Conservation (phyloP, 2,329 filamentous ascomycete genomes). For the Penicillium sp. region DNA sequence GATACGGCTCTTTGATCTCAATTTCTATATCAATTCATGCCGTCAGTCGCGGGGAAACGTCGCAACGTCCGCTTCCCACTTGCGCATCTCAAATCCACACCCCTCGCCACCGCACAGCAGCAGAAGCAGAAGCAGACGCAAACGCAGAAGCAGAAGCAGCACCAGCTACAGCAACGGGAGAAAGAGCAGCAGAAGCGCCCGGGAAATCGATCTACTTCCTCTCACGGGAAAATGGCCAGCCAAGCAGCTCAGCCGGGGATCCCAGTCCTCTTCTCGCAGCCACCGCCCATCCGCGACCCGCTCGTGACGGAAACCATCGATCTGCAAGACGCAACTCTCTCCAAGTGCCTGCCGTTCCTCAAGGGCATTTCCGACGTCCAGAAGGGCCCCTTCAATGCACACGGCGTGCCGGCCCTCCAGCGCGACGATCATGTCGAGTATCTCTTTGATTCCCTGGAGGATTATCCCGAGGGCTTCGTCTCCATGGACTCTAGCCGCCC, state of each 20-base stretch:
- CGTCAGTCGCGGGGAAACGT: slow-evolving; percentile 39
- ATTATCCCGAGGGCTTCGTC: slow-evolving; percentile 71
- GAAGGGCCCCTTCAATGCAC: slow-evolving; percentile 63
- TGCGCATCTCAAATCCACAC: slow-evolving; percentile 26
- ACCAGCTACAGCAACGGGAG: slow-evolving; percentile 11
- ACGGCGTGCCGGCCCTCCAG: slow-evolving; percentile 76
- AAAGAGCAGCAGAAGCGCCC: slow-evolving; percentile 17
- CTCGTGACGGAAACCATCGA: slow-evolving; percentile 70
- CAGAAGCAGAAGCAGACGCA: neutral
- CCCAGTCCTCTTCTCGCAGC: slow-evolving; percentile 46
- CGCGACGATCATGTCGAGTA: slow-evolving; percentile 60
- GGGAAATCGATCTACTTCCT: slow-evolving; percentile 13
- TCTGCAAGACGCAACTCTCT: slow-evolving; percentile 70
- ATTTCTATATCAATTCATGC: slow-evolving; percentile 31
- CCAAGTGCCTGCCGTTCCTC: slow-evolving; percentile 71
- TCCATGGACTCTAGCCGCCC: slow-evolving; percentile 84
- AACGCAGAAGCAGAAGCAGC: neutral
- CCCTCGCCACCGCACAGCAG: slow-evolving; percentile 16
- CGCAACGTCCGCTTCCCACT: slow-evolving; percentile 45
- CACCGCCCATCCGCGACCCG: slow-evolving; percentile 67
- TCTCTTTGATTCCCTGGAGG: slow-evolving; percentile 54
- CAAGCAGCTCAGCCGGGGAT: slow-evolving; percentile 33
- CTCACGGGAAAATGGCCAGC: slow-evolving; percentile 27
- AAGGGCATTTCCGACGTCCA: slow-evolving; percentile 54
- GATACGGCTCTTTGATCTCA: neutral